Evolutionary conservation across 106 monocot genomes (phyloP), one percentile per base, ranked within the genome.

Genomic region (Platanthera zijinensis): DNA sequence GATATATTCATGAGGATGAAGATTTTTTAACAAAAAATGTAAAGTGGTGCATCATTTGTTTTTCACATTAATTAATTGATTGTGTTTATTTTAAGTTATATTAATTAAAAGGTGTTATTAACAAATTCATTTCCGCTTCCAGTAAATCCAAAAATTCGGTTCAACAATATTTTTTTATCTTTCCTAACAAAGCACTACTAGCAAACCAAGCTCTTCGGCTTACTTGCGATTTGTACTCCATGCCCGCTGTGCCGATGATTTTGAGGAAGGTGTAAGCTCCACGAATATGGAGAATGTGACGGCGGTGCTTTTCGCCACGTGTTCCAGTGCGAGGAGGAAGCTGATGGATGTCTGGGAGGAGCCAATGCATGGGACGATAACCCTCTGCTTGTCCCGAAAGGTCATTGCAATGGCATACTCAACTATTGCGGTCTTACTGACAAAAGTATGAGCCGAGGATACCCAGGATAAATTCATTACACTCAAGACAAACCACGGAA

Each of bases 361-460:
- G 78, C 77, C 75, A 5, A 8, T 56, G 75, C 63, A 83, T 4
- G 83, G 81, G 13, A 82, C 86, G 6, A 78, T 97, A 30, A 96
- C 95, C 50, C 92, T 77, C 74, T 96, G 95, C 76, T 92, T 92
- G 49, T 96, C 92, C 54, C 90, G 76, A 64, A 96, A 96, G 21
- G 95, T 86, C 92, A 96, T 88, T n/a, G 95, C 95, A 14, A 96
- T 90, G 22, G 95, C 95, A 71, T 96, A 96, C 83, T 96, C 95
- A 10, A 92, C 95, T 7, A 96, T 83, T 17, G 87, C 92, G 47
- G 95, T 96, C 82, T 96, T 96, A 22, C 95, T 92, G 8, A 92
- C 90, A 2, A 92, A 96, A 48, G 95, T 96, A 75, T 96, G 95
- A 7, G 95, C 95, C 0, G 1, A 32, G 4, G 95, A 96, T 9